phyloP scores from a whole-genome alignment of 1,284 basidiomycete species.

The Tylopilus sp. region DNA sequence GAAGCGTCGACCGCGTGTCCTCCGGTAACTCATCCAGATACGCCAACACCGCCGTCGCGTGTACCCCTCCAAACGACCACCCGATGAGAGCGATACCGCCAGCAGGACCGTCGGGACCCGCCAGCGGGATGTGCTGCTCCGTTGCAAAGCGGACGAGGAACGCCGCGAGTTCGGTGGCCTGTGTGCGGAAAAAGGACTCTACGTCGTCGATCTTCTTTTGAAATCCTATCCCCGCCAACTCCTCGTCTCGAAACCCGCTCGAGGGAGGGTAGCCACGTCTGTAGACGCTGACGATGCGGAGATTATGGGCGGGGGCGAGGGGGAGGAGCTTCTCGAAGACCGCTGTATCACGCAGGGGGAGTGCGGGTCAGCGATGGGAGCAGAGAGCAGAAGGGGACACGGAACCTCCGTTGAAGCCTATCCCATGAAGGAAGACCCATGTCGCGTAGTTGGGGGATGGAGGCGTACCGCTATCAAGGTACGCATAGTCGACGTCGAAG shows the following conservation, averaged over 20 bases:
- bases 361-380: not conserved
- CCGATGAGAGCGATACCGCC: slow-evolving; percentile 26
- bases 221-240: slow-evolving; percentile 12
- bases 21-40: slow-evolving; percentile 18
- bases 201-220: slow-evolving; percentile 17
- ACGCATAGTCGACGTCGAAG: slow-evolving; percentile 17
- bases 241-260: slow-evolving; percentile 17
- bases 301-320: slow-evolving; percentile 20
- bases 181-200: slow-evolving; percentile 19
- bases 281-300: slow-evolving; percentile 26
- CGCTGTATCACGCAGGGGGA: slow-evolving; percentile 6
- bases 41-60: slow-evolving; percentile 16
- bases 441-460: slow-evolving; percentile 20
- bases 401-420: slow-evolving; percentile 26
- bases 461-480: slow-evolving; percentile 23
- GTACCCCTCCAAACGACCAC: slow-evolving; percentile 24
- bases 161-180: slow-evolving; percentile 25
- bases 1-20: slow-evolving; percentile 10
- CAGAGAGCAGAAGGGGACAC: not conserved
- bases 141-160: slow-evolving; percentile 24
- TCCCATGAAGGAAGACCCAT: slow-evolving; percentile 24
- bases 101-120: not conserved
- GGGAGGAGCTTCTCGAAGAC: slow-evolving; percentile 24
- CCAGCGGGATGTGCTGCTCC: slow-evolving; percentile 19
- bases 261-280: slow-evolving; percentile 28